phyloP scores from a whole-genome alignment of 225 moss, liverwort and hornwort species.

The Ulota crispa region DNA sequence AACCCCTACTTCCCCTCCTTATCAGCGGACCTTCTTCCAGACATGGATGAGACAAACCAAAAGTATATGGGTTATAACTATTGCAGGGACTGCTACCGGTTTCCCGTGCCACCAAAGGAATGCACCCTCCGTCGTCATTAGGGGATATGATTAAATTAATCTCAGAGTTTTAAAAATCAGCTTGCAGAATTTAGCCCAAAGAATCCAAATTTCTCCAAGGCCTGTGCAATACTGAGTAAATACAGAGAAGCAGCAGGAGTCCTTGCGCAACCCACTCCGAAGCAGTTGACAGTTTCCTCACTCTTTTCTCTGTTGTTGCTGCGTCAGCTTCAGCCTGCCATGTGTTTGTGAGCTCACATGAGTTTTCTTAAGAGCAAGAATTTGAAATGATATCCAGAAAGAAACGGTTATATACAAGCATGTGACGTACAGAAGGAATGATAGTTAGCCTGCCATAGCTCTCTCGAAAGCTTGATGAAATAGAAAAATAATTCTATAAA shows the following conservation, averaged over 20 bases:
- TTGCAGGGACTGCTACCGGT: slow-evolving; percentile 31
- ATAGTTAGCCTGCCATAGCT: slow-evolving; percentile 39
- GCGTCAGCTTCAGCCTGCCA: slow-evolving; percentile 37
- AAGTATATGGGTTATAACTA: slow-evolving; percentile 35
- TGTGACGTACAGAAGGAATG: not conserved
- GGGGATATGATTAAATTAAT: too few species aligned
- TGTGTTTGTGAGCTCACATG: not conserved
- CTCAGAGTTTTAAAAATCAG: not conserved
- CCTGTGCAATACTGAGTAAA: not conserved
- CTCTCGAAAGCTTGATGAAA: slow-evolving; percentile 33
- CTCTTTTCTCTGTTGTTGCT: slow-evolving; percentile 24
- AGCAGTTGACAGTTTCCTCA: slow-evolving; percentile 24
- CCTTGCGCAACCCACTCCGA: slow-evolving; percentile 24
- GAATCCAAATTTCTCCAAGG: not conserved
- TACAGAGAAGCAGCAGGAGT: not conserved
- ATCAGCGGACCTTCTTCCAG: slow-evolving; percentile 20
- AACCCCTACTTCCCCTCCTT: slow-evolving; percentile 23
- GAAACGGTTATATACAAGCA: not conserved
- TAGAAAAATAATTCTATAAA: not conserved
- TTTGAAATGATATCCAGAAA: not conserved
- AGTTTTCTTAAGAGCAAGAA: not conserved
- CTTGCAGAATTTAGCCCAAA: not conserved
- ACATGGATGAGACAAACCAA: slow-evolving; percentile 26
- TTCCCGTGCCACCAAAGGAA: slow-evolving; percentile 29
- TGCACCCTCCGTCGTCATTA: slow-evolving; percentile 36